These are phyloP conservation scores for Tetraselmis striata DNA, from an alignment of 139 green algal species.

Conservation along the genomic window DNA sequence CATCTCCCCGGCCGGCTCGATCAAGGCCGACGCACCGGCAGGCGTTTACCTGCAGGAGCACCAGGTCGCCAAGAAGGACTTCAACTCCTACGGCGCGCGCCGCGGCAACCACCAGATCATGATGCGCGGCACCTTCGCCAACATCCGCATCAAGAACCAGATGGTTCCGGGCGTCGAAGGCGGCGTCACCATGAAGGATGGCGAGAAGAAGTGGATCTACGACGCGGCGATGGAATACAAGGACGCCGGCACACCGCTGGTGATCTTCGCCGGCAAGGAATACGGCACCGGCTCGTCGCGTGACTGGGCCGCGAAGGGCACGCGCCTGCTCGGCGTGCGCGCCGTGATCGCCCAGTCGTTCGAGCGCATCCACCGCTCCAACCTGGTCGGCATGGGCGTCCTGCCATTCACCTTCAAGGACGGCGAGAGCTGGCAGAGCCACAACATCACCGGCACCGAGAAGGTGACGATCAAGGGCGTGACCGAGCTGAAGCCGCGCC, in stretches of 20 bases:
- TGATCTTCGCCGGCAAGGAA: conserved; percentile 33
- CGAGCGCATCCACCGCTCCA: conserved; percentile 42
- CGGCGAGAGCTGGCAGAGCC: no score
- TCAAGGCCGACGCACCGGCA: background rate
- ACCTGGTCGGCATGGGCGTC: conserved; percentile 40
- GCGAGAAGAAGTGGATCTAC: conserved; percentile 24
- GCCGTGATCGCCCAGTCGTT: conserved; percentile 41
- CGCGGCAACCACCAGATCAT: conserved; percentile 41
- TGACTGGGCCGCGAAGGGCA: conserved; percentile 40
- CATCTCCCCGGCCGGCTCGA: conserved; percentile 6
- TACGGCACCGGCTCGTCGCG: conserved; percentile 33
- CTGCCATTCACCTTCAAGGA: conserved; percentile 41
- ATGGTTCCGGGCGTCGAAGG: background rate
- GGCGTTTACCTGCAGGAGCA: background rate
- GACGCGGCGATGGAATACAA: conserved; percentile 40
- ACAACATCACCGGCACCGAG: background rate
- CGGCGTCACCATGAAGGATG: background rate
- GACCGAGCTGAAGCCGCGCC: background rate
- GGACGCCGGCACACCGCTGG: conserved; percentile 20
- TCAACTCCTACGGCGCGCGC: conserved; percentile 35
- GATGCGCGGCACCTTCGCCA: conserved; percentile 40
- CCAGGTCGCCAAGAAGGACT: conserved; percentile 2
- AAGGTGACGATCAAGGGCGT: background rate
- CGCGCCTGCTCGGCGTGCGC: conserved; percentile 39
- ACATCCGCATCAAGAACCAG: conserved; percentile 34